Base-by-base conservation (phyloP, 257 asterid species). In the Solanum megistacrolobum region DNA sequence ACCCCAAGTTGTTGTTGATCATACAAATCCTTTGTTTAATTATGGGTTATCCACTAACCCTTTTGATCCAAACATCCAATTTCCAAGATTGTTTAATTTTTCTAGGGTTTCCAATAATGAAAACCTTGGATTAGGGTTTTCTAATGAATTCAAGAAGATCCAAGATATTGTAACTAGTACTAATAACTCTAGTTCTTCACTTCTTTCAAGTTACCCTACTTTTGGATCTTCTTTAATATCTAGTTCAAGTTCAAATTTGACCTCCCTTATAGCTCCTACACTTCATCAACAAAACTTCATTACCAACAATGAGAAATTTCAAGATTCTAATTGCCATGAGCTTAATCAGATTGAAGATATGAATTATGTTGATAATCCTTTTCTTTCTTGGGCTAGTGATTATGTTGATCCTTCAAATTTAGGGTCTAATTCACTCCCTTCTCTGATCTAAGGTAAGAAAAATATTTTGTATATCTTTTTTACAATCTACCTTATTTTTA, bases 341-440 rank as follows among this genome's bases (percentile, higher is more conserved):
- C 88, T 76, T 39, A 74, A 35, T 35, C 89, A 90, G 83, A 83
- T 35, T 73, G 48, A 73, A 14, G 83, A 88, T 29, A 88, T 84
- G 72, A 81, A 86, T 76, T 31, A 83, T 13, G 72, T 89, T 31
- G 87, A 69, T 66, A 66, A 66, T 41, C 88, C 90, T 34, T 90
- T 92, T 29, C 86, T 92, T 73, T n/a, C 86, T 11, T 92, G 93
- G 94, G 90, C 83, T 79, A 87, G 90, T 38, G 85, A 89, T 71
- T 90, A 92, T 93, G 83, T 89, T 87, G 92, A 90, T 89, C 91
- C 92, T 85, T 87, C 91, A 39, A 90, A 88, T 74, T 73, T 88
- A 31, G 91, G 90, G 21, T 92, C 91, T 89, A 13, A 0, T 46
- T 91, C 92, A 5, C 92, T 90, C 76, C 90, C 90, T 87, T 91